Conservation (phyloP, 2,329 filamentous ascomycete species). For the Dothideomycetidae sp. region DNA sequence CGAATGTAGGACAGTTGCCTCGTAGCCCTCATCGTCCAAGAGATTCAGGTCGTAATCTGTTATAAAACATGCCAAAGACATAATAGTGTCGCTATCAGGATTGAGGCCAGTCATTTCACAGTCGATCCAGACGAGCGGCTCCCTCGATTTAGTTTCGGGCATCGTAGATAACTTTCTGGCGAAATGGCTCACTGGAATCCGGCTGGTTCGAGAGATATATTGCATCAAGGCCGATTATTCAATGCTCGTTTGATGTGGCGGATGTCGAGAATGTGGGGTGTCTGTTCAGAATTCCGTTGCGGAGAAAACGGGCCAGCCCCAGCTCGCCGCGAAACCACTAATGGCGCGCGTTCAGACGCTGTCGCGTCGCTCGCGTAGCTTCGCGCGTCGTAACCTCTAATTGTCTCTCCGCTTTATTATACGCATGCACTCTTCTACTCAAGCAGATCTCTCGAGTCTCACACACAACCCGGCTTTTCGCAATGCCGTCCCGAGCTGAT, state of each 20-base stretch:
- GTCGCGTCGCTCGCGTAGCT: neutral
- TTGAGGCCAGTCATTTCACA: constrained; percentile 88
- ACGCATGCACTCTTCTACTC: neutral
- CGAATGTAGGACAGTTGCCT: constrained; percentile 62
- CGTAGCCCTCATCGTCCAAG: constrained; percentile 64
- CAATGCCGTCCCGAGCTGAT: constrained; percentile 22
- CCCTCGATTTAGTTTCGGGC: constrained; percentile 37
- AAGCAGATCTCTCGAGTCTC: neutral
- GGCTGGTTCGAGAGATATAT: neutral
- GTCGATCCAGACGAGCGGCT: constrained; percentile 77
- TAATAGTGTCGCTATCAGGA: constrained; percentile 63
- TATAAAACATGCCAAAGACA: constrained; percentile 85
- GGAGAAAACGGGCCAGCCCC: too few species aligned
- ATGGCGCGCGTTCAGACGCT: too few species aligned
- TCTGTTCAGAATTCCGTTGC: too few species aligned
- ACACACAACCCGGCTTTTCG: neutral
- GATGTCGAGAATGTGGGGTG: too few species aligned
- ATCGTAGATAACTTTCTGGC: constrained; percentile 16
- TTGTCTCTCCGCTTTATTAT: neutral
- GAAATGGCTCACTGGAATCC: neutral
- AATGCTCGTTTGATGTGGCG: too few species aligned
- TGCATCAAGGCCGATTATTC: too few species aligned
- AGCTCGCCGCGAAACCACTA: too few species aligned
- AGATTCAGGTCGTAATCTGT: constrained; percentile 67
- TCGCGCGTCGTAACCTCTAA: neutral